Evolutionary conservation across 2,329 filamentous ascomycete genomes (phyloP).

Genomic region (Aureobasidium lini): DNA sequence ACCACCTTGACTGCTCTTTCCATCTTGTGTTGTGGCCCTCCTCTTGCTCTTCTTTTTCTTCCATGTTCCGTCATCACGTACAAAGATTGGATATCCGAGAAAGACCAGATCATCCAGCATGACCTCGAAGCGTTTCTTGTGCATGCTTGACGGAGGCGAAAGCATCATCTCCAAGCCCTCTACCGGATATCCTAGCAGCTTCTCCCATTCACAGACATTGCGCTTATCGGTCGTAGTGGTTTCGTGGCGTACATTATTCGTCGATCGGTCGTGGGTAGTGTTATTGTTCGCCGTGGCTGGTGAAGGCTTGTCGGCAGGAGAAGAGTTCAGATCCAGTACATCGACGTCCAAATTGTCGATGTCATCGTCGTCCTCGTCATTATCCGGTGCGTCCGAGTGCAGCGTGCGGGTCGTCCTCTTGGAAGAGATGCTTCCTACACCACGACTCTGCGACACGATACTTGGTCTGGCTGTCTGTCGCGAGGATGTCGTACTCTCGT

Average conservation of each 20-base stretch:
- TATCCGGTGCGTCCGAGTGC: slow-evolving; percentile 17
- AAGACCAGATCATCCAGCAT: slow-evolving; percentile 73
- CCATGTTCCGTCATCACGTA: slow-evolving; percentile 71
- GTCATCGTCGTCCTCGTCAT: slow-evolving; percentile 16
- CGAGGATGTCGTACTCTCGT: not conserved
- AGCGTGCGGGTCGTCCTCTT: slow-evolving; percentile 14
- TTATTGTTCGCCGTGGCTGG: not conserved
- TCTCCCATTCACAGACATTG: slow-evolving; percentile 48
- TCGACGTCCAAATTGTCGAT: slow-evolving; percentile 5
- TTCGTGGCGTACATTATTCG: not conserved
- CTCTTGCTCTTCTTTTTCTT: slow-evolving; percentile 34
- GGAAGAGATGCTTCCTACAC: not conserved
- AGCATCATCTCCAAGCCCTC: slow-evolving; percentile 73
- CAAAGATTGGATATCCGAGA: slow-evolving; percentile 76
- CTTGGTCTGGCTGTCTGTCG: slow-evolving; percentile 7
- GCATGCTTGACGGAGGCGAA: slow-evolving; percentile 66
- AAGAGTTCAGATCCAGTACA: not conserved
- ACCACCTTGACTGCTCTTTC: not conserved
- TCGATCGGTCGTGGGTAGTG: not conserved
- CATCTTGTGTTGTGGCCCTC: not conserved
- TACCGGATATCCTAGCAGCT: slow-evolving; percentile 65
- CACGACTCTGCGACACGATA: slow-evolving; percentile 8
- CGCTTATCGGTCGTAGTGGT: slow-evolving; percentile 4
- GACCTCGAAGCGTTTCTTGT: slow-evolving; percentile 77
- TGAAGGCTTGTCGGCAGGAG: not conserved